Evolutionary conservation across 2,329 filamentous ascomycete species (phyloP), one percentile per base, ranked within the genome.

Genomic region (Colletotrichum lini): DNA sequence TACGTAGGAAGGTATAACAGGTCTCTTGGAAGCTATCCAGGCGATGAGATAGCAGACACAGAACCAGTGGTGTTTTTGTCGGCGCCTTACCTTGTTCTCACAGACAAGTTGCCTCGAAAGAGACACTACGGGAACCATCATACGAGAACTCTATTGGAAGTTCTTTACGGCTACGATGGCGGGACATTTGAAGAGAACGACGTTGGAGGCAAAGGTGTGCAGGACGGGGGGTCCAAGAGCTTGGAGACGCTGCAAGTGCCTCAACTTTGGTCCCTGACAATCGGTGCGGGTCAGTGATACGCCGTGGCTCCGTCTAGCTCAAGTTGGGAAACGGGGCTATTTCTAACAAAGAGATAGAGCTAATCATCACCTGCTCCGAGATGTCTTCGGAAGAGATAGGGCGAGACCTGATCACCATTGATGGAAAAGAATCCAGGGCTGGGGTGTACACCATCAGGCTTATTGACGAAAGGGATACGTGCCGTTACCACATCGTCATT

Each of bases 401-500:
- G 18, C 16, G 7, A 4, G 23, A 66, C 26, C 12, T 66, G 7
- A 38, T 66, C 16, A 40, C 35, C 9, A 50, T 66, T 30, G 44
- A 60, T 8, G 21, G 18, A 12, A 60, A 40, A 35, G 26, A 13
- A 13, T 66, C 53, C 16, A 12, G 35, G 16, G 15, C 21, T 16
- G 54, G 53, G 15, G 35, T 47, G 18, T 66, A 59, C 63, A 66
- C 63, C 21, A 49, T 66, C n/a, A 59, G 54, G n/a, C 63, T 66
- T 15, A 60, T 66, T 40, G 54, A 60, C 9, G 63, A 66, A 21
- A 52, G 35, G n/a, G 63, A 59, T 8, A 66, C 47, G 35, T 66
- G 54, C 13, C 63, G 63, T 12, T 66, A 66, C 26, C 44, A 60
- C n/a, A 30, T 66, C n/a, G 63, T 60, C 21, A 50, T 66, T 8